A percentile compares a stretch with the other conserved stretches of the same genome.
Conservation (phyloP, 805 yeast species). For the Saccharomycopsis selenospora region DNA sequence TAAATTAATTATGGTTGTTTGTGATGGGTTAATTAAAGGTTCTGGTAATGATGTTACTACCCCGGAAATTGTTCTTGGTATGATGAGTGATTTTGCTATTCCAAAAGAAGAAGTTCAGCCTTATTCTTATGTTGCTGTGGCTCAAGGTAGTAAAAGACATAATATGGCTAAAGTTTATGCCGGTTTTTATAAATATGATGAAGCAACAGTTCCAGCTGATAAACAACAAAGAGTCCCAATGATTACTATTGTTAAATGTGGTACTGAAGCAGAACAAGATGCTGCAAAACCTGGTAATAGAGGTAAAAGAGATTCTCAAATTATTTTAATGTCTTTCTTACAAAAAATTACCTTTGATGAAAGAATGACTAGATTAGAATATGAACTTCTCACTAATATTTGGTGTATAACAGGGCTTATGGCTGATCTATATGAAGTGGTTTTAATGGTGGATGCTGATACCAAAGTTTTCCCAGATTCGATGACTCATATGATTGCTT, state of each 20-base stretch:
- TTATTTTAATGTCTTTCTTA: conserved; percentile 81
- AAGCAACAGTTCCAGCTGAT: conserved; percentile 63
- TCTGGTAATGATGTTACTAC: conserved; percentile 84
- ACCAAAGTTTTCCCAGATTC: conserved; percentile 84
- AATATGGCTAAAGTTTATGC: conserved; percentile 96
- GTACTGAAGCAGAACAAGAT: conserved; percentile 71
- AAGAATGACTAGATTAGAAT: conserved; percentile 88
- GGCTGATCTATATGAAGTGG: conserved; percentile 74
- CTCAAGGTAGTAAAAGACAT: conserved; percentile 89
- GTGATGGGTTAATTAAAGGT: conserved; percentile 94
- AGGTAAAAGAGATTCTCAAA: conserved; percentile 94
- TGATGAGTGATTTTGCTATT: conserved; percentile 75
- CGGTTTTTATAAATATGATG: conserved; percentile 86
- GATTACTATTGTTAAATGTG: conserved; percentile 75
- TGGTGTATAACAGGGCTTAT: conserved; percentile 82
- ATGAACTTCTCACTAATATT: conserved; percentile 62
- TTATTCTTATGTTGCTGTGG: conserved; percentile 89
- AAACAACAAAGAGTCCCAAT: conserved; percentile 85
- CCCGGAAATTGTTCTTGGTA: conserved; percentile 78
- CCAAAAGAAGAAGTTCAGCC: conserved; percentile 73
- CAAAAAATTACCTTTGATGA: conserved; percentile 86
- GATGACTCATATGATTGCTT: conserved; percentile 82
- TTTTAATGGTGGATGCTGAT: conserved; percentile 93
- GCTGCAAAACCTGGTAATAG: conserved; percentile 83
- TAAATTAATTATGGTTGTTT: conserved; percentile 72